Evolutionary conservation across 1,284 basidiomycete genomes (phyloP).

Genomic region (Ustilago cynodontis): DNA sequence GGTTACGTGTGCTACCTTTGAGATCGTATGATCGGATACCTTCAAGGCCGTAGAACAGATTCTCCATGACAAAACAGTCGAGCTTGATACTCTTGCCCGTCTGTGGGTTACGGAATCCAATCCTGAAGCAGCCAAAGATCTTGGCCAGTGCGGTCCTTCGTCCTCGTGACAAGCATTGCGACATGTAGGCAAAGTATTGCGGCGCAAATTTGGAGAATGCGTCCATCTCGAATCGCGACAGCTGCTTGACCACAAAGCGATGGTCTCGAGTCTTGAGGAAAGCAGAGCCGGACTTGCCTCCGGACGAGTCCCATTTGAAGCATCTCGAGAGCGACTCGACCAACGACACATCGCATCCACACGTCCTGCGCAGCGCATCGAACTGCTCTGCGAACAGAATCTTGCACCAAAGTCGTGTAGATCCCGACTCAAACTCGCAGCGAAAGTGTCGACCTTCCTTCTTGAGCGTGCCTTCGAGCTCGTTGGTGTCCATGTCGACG

Average conservation of each 20-base stretch:
- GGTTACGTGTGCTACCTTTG: conserved; percentile 67
- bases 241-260: conserved; percentile 97
- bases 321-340: conserved; percentile 93
- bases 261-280: conserved; percentile 93
- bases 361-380: conserved; percentile 89
- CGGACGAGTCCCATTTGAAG: conserved; percentile 94
- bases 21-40: conserved; percentile 77
- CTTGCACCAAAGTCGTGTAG: conserved; percentile 91
- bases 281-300: conserved; percentile 95
- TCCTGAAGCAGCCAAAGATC: conserved; percentile 96
- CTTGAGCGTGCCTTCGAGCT: conserved; percentile 58
- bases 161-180: conserved; percentile 73
- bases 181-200: conserved; percentile 97
- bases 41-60: conserved; percentile 90
- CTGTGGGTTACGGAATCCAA: conserved; percentile 87
- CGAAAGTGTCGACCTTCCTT: conserved; percentile 66
- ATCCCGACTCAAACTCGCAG: conserved; percentile 73
- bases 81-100: conserved; percentile 85
- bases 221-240: conserved; percentile 90
- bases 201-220: conserved; percentile 97
- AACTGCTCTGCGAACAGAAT: conserved; percentile 98
- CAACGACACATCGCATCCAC: conserved; percentile 92
- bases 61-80: conserved; percentile 97
- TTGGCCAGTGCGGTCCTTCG: conserved; percentile 95
- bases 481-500: conserved; percentile 40